Evolutionary conservation across 371 early-diverging fungal genomes (phyloP).

Genomic region (Mortierella polycephala): DNA sequence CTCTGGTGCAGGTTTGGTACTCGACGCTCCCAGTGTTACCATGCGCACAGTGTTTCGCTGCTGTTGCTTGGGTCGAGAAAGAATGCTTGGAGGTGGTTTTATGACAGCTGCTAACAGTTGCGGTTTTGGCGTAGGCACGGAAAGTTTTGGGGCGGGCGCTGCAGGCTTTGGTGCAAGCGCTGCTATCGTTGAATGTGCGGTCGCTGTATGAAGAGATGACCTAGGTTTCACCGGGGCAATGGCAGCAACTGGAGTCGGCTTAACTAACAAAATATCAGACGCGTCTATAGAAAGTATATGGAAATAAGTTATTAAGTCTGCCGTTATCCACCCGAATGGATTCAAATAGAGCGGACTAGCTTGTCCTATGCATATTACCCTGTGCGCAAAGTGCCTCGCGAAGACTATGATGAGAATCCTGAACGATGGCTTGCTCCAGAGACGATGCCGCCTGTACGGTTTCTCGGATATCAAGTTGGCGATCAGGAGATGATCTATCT

Average conservation of each 20-base stretch:
- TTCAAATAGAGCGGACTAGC: neutral
- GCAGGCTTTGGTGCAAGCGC: neutral
- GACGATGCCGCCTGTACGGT: neutral
- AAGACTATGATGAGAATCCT: neutral
- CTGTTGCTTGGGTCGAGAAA: neutral
- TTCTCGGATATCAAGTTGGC: slow-evolving; percentile 5
- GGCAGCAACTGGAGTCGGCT: neutral
- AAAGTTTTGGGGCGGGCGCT: neutral
- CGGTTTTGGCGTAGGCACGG: neutral
- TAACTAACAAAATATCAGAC: slow-evolving; percentile 6
- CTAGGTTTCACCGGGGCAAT: neutral
- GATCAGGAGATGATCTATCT: slow-evolving; percentile 6
- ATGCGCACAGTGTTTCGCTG: neutral
- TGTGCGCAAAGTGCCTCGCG: slow-evolving; percentile 1
- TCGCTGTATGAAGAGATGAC: neutral
- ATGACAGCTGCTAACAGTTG: neutral
- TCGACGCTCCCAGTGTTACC: neutral
- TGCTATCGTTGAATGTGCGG: neutral
- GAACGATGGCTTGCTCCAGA: neutral
- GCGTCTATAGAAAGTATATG: neutral
- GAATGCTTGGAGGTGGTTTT: slow-evolving; percentile 8
- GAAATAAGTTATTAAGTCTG: no score
- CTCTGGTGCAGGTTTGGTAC: slow-evolving; percentile 6
- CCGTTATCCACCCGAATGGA: no score
- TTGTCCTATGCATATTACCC: slow-evolving; percentile 1